These are phyloP conservation scores for Lactarius hatsudake DNA, from an alignment of 768 basidiomycete genomes.

Conservation along the genomic window DNA sequence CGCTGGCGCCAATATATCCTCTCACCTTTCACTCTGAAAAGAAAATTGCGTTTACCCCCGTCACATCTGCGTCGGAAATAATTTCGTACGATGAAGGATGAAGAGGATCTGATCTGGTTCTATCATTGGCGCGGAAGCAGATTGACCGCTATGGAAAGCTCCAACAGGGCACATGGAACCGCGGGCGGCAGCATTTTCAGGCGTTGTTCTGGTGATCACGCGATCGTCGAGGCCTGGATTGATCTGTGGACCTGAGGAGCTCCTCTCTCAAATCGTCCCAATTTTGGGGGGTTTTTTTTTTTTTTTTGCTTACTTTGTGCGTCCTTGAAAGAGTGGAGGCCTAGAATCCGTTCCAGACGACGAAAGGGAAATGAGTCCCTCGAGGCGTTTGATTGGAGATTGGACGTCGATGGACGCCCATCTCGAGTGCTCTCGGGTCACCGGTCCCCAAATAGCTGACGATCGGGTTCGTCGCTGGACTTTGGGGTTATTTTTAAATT, in stretches of 20 bases:
- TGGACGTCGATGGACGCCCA: not conserved
- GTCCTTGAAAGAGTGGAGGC: not conserved
- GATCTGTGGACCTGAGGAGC: too few species aligned
- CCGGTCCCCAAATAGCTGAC: not conserved
- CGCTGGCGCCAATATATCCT: not conserved
- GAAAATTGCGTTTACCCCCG: not conserved
- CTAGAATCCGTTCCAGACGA: not conserved
- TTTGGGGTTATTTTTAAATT: not conserved
- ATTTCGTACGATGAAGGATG: not conserved
- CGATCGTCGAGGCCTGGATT: not conserved
- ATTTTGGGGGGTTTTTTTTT: not conserved
- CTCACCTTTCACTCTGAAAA: not conserved
- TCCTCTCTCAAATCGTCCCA: not conserved
- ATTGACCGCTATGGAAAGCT: not conserved
- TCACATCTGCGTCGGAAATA: not conserved
- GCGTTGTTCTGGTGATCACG: not conserved
- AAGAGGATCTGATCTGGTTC: not conserved
- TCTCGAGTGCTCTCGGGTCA: not conserved
- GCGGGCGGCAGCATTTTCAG: not conserved
- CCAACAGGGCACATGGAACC: not conserved
- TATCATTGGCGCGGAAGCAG: not conserved
- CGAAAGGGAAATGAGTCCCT: not conserved
- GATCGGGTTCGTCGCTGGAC: conserved; percentile 18
- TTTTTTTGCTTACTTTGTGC: not conserved
- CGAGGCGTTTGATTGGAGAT: not conserved